A percentile compares a stretch with the other conserved stretches of the same genome.
Conservation (phyloP, 768 basidiomycete species). For the Mycena haematopus region DNA sequence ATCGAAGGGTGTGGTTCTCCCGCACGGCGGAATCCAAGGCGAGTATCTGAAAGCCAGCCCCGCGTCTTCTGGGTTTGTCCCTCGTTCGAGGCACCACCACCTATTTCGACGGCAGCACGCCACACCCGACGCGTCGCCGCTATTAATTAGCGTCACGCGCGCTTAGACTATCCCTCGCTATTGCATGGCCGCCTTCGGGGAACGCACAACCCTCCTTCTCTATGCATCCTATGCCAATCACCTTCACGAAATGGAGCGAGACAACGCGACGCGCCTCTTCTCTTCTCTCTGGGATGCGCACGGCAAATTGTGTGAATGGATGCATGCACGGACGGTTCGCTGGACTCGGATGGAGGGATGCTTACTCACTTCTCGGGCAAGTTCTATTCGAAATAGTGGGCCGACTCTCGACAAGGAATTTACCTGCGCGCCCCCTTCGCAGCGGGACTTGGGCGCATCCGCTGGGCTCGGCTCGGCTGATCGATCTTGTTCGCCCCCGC, state of each 20-base stretch:
- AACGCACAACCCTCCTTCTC: constrained; percentile 6
- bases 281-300: constrained; percentile 13
- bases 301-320: background rate
- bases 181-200: constrained; percentile 9
- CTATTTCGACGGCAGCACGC: too few relatives aligned
- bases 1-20: too few relatives aligned
- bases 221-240: too few relatives aligned
- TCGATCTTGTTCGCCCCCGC: background rate
- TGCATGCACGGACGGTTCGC: too few relatives aligned
- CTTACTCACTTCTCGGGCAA: too few relatives aligned
- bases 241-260: background rate
- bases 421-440: background rate
- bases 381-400: too few relatives aligned
- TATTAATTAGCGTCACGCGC: background rate
- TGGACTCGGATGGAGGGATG: too few relatives aligned
- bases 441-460: background rate
- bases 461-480: background rate
- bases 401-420: background rate
- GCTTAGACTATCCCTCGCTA: background rate
- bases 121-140: too few relatives aligned
- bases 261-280: constrained; percentile 18
- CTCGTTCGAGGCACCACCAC: too few relatives aligned
- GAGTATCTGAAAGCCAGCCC: too few relatives aligned
- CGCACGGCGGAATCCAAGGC: too few relatives aligned
- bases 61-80: too few relatives aligned